These are phyloP conservation scores for Puya raimondii DNA, from an alignment of 176 grass and related monocot species.

Conservation along the genomic window DNA sequence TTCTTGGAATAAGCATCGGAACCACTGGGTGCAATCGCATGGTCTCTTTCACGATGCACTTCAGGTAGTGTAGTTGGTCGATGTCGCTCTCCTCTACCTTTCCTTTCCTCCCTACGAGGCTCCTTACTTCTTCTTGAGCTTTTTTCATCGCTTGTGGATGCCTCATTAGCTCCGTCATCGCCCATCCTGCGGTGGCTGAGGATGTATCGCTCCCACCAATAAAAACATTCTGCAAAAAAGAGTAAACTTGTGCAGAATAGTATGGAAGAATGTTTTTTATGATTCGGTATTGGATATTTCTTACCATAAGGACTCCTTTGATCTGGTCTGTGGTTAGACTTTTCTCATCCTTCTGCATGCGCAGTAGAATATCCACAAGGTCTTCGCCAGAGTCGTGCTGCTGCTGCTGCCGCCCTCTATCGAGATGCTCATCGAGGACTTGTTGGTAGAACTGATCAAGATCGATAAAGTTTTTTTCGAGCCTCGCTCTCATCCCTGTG, in stretches of 20 bases:
- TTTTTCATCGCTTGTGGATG: constrained; percentile 17
- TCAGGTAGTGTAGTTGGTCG: constrained; percentile 14
- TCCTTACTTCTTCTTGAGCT: constrained; percentile 23
- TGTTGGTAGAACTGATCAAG: constrained; percentile 17
- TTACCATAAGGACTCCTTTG: too few species aligned
- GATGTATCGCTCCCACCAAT: constrained; percentile 25
- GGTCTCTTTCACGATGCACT: constrained; percentile 20
- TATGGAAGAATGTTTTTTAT: not conserved
- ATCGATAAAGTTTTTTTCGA: constrained; percentile 15
- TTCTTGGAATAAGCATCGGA: constrained; percentile 17
- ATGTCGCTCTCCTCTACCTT: constrained; percentile 11
- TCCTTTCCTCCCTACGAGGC: not conserved
- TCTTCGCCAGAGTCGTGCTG: too few species aligned
- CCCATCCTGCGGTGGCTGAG: constrained; percentile 14
- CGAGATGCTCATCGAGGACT: constrained; percentile 10
- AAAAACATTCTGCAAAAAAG: constrained; percentile 16
- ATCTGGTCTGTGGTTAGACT: too few species aligned
- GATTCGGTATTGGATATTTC: too few species aligned
- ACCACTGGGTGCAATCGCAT: constrained; percentile 8
- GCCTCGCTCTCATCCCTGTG: constrained; percentile 5
- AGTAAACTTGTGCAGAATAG: not conserved
- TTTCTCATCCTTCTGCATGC: too few species aligned
- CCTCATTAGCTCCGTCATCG: constrained; percentile 26
- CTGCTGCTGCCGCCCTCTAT: not conserved
- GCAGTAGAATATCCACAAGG: too few species aligned